phyloP scores from a whole-genome alignment of 2,329 filamentous ascomycete species.

The Neocatenulostroma microsporum region DNA sequence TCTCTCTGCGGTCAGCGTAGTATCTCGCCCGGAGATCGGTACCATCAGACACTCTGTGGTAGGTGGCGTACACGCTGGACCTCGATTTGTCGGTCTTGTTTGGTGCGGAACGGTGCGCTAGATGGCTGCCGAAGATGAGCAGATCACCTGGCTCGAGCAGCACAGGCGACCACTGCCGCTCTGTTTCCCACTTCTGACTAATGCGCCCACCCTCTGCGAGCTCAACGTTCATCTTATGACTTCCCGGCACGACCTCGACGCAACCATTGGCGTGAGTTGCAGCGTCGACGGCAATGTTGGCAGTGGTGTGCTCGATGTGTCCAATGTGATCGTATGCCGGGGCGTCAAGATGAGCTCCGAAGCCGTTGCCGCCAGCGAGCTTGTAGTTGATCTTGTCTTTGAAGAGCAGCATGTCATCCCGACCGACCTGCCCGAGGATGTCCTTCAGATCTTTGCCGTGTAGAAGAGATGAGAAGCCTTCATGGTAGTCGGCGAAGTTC shows the following conservation, averaged over 20 bases:
- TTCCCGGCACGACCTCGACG: constrained; percentile 31
- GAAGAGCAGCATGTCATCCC: constrained; percentile 32
- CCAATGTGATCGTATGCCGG: constrained; percentile 33
- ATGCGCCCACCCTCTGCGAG: constrained; percentile 29
- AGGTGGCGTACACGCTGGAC: constrained; percentile 34
- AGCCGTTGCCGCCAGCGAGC: constrained; percentile 30
- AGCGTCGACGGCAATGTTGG: constrained; percentile 30
- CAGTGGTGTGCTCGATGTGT: constrained; percentile 31
- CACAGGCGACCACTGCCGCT: constrained; percentile 28
- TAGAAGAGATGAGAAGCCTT: constrained; percentile 27
- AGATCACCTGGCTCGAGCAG: constrained; percentile 29
- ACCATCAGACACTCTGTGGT: constrained; percentile 32
- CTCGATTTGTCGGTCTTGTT: constrained; percentile 30
- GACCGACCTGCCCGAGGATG: constrained; percentile 25
- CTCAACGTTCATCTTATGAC: constrained; percentile 28
- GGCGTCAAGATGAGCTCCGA: constrained; percentile 30
- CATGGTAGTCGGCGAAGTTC: constrained; percentile 16
- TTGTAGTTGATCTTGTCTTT: constrained; percentile 38
- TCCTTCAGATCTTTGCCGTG: constrained; percentile 24
- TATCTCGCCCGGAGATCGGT: constrained; percentile 35
- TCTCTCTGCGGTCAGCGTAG: constrained; percentile 34
- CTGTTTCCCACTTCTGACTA: constrained; percentile 28
- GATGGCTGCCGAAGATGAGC: constrained; percentile 31
- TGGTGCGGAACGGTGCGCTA: constrained; percentile 31
- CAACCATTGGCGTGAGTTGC: constrained; percentile 29